Base-by-base conservation (phyloP, 371 early-diverging fungal species). In the Coemansia sp. region DNA sequence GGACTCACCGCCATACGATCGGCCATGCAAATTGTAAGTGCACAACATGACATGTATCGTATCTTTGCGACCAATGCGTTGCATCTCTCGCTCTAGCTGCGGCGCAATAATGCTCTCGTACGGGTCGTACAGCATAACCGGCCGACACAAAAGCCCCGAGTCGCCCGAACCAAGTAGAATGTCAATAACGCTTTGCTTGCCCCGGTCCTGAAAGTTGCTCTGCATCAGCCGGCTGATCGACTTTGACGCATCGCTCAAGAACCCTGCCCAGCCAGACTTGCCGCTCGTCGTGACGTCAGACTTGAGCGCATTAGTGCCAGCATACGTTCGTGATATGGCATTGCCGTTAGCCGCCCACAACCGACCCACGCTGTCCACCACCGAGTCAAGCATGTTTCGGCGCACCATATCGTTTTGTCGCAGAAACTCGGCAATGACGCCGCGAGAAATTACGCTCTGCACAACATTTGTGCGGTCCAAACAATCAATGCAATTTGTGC, bases 401-500 rank as follows among this genome's bases (percentile, higher is more conserved):
- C 72, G 48, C 12, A 65, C 44, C 16, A 54, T 8, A 20, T 48
- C 25, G 56, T 53, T 40, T 52, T 79, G 57, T 62, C 54, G 26
- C 18, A 89, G 25, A 71, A 80, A 86, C 25, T 69, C 59, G 8
- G 68, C 54, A 2, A 86, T 40, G 1, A 82, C 74, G n/a, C 62
- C 58, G 12, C 82, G 74, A 18, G 88, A 86, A 8, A 89, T 80
- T 40, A 85, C 87, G 62, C 83, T 86, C 68, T 89, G 89, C 5
- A 88, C 88, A n/a, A 89, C 82, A 44, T 89, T 89, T 28, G 89
- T 89, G 20, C 99, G 83, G 80, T 99, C 99, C 54, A 98, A 80
- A 72, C 98, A 99, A 80, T 99, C 99, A 71, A 99, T 83, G 72
- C 99, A 99, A 70, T 99, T 99, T 1, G 94, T 93, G 2, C 97